A percentile compares a stretch with the other conserved stretches of the same genome.
Evolutionary conservation across 257 asterid genomes (phyloP).

Genomic region (Plantago elongata): DNA sequence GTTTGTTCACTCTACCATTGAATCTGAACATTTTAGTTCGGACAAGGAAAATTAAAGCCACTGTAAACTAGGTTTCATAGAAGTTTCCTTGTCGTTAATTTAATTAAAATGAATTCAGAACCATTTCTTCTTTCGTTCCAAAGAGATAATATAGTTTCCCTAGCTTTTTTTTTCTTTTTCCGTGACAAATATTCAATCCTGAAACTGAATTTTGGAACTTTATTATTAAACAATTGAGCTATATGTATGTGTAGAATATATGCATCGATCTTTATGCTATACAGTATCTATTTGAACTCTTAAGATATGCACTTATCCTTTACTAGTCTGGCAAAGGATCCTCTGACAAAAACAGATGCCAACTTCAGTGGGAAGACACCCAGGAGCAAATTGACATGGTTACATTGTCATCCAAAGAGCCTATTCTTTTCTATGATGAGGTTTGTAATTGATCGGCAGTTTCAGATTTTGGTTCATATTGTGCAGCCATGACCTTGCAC

Average conservation of each 20-base stretch:
- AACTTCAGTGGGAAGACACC: slow-evolving; percentile 72
- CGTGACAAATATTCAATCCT: neutral
- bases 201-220: neutral
- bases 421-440: slow-evolving; percentile 96
- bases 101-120: neutral
- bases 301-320: slow-evolving; percentile 30
- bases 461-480: slow-evolving; percentile 19
- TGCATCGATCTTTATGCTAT: slow-evolving; percentile 9
- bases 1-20: slow-evolving; percentile 11
- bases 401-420: slow-evolving; percentile 80
- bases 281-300: slow-evolving; percentile 18
- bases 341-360: slow-evolving; percentile 34
- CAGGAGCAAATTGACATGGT: slow-evolving; percentile 71
- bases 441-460: slow-evolving; percentile 34
- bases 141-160: neutral
- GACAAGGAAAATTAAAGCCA: neutral
- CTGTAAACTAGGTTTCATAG: neutral
- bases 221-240: slow-evolving; percentile 12
- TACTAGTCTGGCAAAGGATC: slow-evolving; percentile 49
- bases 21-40: neutral
- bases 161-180: neutral
- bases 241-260: neutral
- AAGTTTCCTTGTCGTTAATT: neutral
- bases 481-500: slow-evolving; percentile 15
- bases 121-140: neutral